These are phyloP conservation scores for Mimosa pudica DNA, from an alignment of 306 rosid genomes.

Conservation along the genomic window DNA sequence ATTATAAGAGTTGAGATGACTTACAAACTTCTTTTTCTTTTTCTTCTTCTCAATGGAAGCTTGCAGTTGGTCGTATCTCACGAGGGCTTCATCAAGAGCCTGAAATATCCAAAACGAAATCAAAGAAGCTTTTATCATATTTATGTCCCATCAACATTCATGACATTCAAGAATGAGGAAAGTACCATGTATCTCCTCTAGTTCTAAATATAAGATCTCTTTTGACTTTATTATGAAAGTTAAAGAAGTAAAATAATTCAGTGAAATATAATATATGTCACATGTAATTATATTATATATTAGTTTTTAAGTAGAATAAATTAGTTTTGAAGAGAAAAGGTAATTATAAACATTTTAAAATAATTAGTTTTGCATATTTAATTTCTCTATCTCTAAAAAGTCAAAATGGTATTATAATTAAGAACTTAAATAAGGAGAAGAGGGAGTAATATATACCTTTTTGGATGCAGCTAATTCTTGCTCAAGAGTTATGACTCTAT, in stretches of 20 bases:
- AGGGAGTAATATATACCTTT: constrained; percentile 52
- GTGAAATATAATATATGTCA: too few relatives aligned
- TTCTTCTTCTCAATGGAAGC: constrained; percentile 63
- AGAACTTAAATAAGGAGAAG: too few relatives aligned
- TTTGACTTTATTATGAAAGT: too few relatives aligned
- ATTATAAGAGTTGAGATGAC: constrained; percentile 35
- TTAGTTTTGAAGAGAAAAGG: too few relatives aligned
- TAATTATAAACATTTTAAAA: too few relatives aligned
- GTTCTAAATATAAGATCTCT: too few relatives aligned
- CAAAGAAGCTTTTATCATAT: not conserved
- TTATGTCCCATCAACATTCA: not conserved
- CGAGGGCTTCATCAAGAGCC: constrained; percentile 72
- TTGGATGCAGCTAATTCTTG: constrained; percentile 62
- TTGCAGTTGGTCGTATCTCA: constrained; percentile 58
- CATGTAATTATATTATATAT: too few relatives aligned
- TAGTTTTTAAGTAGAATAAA: too few relatives aligned
- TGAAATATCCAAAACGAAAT: constrained; percentile 21
- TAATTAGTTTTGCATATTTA: too few relatives aligned
- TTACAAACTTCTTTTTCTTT: constrained; percentile 72
- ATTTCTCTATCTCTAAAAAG: too few relatives aligned
- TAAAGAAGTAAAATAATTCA: too few relatives aligned
- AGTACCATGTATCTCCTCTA: not conserved
- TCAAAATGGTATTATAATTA: too few relatives aligned
- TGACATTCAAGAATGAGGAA: not conserved
- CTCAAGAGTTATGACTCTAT: constrained; percentile 60